Base-by-base conservation (phyloP, 352 stramenopile genomes). In the Aphanomyces invadans region DNA sequence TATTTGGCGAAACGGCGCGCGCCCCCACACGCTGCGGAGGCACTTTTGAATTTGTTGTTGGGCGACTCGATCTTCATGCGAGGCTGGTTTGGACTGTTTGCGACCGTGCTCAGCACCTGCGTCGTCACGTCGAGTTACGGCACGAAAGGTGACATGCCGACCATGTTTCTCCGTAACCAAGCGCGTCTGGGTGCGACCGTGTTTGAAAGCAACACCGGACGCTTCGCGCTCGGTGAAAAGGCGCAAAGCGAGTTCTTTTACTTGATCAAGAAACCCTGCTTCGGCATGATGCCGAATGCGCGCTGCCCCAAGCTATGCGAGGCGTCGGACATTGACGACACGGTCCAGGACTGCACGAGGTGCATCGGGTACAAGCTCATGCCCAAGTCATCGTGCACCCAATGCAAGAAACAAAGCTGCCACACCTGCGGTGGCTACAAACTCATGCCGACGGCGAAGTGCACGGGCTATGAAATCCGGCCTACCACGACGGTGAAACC, bases 361-460 rank as follows among this genome's bases (percentile, higher is more conserved):
- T 67, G 60, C 60, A 55, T 42, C 32, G 15, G 17, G 2, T 25
- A 60, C 60, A 55, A 57, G 17, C 54, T 67, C 2, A 57, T 67
- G 60, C 60, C 60, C 7, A 21, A 57, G 9, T 42, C 25, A 19
- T n/a, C 15, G 12, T 36, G 25, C 19, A 15, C 49, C 1, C 60
- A 67, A 42, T 67, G 60, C 42, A 31, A 12, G 29, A 28, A 12
- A 0, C 7, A 5, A 7, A 21, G n/a, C 7, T 33, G 4, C 45
- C 42, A 55, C 42, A 57, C 3, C 17, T 67, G 60, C 42, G n/a
- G 38, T 21, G 36, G 25, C 7, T 52, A 59, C 42, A 19, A 28
- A 7, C 57, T 67, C 32, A 67, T 67, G 60, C 60, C 60, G 3
- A 9, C 17, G 10, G 60, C 60, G 12, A 56, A 56, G 32, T 67